Evolutionary conservation across 805 yeast genomes (phyloP).

Genomic region (Metschnikowia cerradonensis): DNA sequence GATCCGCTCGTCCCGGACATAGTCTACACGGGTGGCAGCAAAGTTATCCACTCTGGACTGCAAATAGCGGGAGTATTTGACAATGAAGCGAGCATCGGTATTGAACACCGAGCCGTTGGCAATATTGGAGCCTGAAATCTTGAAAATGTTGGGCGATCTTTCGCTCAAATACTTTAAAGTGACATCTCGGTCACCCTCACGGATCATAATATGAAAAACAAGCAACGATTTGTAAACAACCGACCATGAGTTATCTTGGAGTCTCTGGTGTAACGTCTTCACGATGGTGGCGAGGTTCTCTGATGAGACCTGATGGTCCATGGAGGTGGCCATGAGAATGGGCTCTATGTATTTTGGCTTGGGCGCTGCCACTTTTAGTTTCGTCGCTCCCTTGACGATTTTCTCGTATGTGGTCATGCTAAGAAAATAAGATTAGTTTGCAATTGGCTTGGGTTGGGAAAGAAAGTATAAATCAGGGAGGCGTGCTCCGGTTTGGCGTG

Average conservation of each 20-base stretch:
- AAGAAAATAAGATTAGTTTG: background rate
- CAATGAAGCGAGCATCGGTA: slow-evolving; percentile 52
- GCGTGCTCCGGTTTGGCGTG: background rate
- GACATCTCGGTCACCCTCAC: slow-evolving; percentile 85
- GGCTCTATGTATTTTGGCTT: slow-evolving; percentile 96
- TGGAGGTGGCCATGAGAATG: slow-evolving; percentile 65
- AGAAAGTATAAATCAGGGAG: background rate
- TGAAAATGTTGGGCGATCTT: slow-evolving; percentile 47
- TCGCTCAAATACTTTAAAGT: slow-evolving; percentile 57
- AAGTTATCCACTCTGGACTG: slow-evolving; percentile 65
- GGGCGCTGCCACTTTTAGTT: slow-evolving; percentile 85
- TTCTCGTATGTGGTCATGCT: slow-evolving; percentile 47
- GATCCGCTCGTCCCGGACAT: slow-evolving; percentile 64
- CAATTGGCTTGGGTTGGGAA: background rate
- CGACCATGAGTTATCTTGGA: slow-evolving; percentile 85
- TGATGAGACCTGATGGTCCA: slow-evolving; percentile 36
- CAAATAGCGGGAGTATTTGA: slow-evolving; percentile 70
- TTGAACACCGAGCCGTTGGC: slow-evolving; percentile 34
- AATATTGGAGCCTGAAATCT: slow-evolving; percentile 35
- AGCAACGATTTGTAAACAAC: slow-evolving; percentile 81
- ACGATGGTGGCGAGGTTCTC: slow-evolving; percentile 68
- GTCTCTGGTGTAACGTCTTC: slow-evolving; percentile 55
- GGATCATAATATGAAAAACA: slow-evolving; percentile 83
- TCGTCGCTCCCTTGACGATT: slow-evolving; percentile 59
- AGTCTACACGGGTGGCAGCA: slow-evolving; percentile 63